Percentiles rank a stretch among this genome's conserved stretches.
Evolutionary conservation across 1,284 basidiomycete species (phyloP).

Genomic region (Singerocomus inundabilis): DNA sequence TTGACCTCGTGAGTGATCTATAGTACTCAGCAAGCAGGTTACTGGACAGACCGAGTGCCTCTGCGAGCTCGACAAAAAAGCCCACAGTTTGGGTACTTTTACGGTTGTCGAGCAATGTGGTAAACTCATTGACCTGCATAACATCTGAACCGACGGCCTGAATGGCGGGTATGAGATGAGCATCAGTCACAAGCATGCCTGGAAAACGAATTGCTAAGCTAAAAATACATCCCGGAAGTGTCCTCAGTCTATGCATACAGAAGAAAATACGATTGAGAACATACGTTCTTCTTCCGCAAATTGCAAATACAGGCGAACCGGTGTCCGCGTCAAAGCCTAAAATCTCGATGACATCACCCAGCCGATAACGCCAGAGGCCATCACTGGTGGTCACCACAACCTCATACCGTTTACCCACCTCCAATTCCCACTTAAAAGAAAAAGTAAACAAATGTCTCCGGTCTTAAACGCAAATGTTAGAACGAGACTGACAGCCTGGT

Average conservation of each 20-base stretch:
- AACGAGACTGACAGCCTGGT: neutral
- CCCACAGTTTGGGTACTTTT: too few species aligned
- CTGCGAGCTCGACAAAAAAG: too few species aligned
- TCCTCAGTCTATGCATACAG: neutral
- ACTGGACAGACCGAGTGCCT: too few species aligned
- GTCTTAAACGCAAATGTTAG: neutral
- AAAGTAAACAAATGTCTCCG: neutral
- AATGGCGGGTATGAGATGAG: too few species aligned
- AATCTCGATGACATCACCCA: slow-evolving; percentile 7
- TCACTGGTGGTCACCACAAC: slow-evolving; percentile 10
- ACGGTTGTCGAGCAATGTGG: too few species aligned
- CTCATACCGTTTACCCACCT: slow-evolving; percentile 9
- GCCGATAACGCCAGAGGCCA: slow-evolving; percentile 15
- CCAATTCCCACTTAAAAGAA: slow-evolving; percentile 9
- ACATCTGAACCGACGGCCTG: too few species aligned
- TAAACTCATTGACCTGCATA: too few species aligned
- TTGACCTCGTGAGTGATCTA: too few species aligned
- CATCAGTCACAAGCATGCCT: too few species aligned
- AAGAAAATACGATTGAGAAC: neutral
- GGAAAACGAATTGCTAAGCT: neutral
- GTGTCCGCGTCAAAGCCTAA: slow-evolving; percentile 4
- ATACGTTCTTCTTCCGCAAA: slow-evolving; percentile 5
- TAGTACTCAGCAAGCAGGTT: too few species aligned
- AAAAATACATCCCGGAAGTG: neutral
- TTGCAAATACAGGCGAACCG: slow-evolving; percentile 8